Evolutionary conservation across 176 grass and related monocot species (phyloP), one percentile per base, ranked within the genome.

Genomic region (Carex pumila): DNA sequence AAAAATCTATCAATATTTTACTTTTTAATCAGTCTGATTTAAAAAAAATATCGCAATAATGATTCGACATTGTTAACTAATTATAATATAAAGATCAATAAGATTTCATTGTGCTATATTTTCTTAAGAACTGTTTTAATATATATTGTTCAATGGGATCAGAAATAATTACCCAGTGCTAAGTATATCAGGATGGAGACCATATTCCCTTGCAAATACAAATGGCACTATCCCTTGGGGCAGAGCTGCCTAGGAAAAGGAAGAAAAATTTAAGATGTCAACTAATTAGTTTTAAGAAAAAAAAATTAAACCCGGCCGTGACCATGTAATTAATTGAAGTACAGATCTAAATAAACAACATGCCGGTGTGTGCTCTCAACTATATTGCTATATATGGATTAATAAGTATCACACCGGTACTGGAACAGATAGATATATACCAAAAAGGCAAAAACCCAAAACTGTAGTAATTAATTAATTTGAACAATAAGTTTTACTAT

Each of bases 181-280:
- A 21, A 97, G 64, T 71, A 94, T 94, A 52, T 94, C 90, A 64
- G 94, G 85, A 63, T 97, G 94, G 15, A 97, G 83, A 67, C 79
- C 88, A 53, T 97, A 97, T 80, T 94, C 94, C 61, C 89, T 94
- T 0, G 94, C 94, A 80, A 97, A 94, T 22, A 97, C 94, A 87
- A 94, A 97, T 82, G 94, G 83, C 57, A 97, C 92, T 79, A 97
- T 91, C 65, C 94, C 94, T 91, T 97, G 94, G 72, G 94, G 94
- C 79, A 97, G 85, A 91, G 90, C 88, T 82, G 94, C 90, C 94
- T 97, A 52, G n/a, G n/a, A 43, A n/a, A 72, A 50, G 49, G 10
- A 8, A 74, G 43, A 74, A 2, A 50, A 52, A 14, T 8, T 52
- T 25, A 4, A 70, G 29, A 73, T 52, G n/a, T 47, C 3, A 73